phyloP scores from a whole-genome alignment of 805 yeast species.

The Myxozyma melibiosi region DNA sequence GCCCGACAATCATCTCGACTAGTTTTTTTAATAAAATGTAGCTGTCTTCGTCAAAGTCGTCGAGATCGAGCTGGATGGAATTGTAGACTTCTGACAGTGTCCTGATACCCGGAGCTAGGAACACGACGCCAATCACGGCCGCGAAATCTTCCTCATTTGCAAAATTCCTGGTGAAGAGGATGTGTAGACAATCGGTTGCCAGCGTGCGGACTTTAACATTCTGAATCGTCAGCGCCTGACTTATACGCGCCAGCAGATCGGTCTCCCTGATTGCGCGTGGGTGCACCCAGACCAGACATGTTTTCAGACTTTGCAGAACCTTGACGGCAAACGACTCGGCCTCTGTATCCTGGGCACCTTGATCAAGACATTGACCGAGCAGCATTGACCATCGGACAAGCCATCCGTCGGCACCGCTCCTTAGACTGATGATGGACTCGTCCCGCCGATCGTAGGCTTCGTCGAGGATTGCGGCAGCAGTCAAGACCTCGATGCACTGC shows the following conservation, averaged over 20 bases:
- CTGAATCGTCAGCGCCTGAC: conserved; percentile 43
- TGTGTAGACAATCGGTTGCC: conserved; percentile 89
- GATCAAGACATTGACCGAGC: conserved; percentile 50
- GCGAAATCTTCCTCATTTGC: conserved; percentile 68
- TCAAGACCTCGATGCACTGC: conserved; percentile 78
- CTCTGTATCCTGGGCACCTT: conserved; percentile 45
- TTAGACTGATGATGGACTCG: conserved; percentile 58
- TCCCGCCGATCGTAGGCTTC: conserved; percentile 67
- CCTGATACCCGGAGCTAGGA: conserved; percentile 69
- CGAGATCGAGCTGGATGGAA: conserved; percentile 53
- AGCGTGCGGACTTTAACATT: conserved; percentile 63
- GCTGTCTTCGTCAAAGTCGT: conserved; percentile 73
- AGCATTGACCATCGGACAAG: conserved; percentile 70
- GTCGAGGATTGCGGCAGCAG: conserved; percentile 67
- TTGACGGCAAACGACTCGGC: conserved; percentile 57
- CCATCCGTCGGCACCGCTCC: conserved; percentile 84
- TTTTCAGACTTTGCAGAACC: conserved; percentile 78
- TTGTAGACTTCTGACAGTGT: conserved; percentile 66
- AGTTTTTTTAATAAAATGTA: conserved; percentile 85
- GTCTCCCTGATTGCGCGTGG: conserved; percentile 71
- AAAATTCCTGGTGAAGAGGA: conserved; percentile 79
- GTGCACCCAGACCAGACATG: conserved; percentile 88
- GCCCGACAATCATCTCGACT: conserved; percentile 88
- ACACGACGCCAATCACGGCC: conserved; percentile 76
- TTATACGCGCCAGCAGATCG: conserved; percentile 64